phyloP scores from a whole-genome alignment of 2,329 filamentous ascomycete species.

The Colletotrichum melonis region DNA sequence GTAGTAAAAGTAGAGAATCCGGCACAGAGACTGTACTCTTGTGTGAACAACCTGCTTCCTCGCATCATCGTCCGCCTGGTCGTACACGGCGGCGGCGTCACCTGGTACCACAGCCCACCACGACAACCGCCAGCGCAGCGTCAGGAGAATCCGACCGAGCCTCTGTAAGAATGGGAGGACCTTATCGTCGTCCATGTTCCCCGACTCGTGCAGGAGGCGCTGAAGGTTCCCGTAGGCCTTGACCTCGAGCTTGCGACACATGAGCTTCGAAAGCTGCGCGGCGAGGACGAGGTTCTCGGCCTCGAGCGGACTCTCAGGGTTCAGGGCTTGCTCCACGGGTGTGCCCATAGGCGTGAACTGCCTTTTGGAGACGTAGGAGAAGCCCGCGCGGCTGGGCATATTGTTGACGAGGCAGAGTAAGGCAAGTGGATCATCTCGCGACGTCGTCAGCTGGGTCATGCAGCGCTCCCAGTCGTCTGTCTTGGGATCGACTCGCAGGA shows the following conservation, averaged over 20 bases:
- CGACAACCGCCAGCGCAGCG: conserved; percentile 55
- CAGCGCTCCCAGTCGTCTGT: conserved; percentile 50
- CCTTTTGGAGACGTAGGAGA: conserved; percentile 48
- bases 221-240: conserved; percentile 56
- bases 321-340: conserved; percentile 47
- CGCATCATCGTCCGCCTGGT: conserved; percentile 44
- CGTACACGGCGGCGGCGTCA: conserved; percentile 41
- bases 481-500: conserved; percentile 40
- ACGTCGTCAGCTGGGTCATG: conserved; percentile 49
- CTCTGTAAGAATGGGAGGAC: conserved; percentile 39
- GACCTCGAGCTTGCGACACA: conserved; percentile 57
- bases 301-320: conserved; percentile 46
- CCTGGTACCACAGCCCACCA: conserved; percentile 55
- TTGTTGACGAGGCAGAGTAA: conserved; percentile 55
- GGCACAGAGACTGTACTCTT: conserved; percentile 52
- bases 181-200: conserved; percentile 38
- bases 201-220: conserved; percentile 38
- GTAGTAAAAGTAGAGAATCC: conserved; percentile 58
- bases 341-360: background rate
- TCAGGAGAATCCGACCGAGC: conserved; percentile 43
- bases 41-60: conserved; percentile 51
- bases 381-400: conserved; percentile 57
- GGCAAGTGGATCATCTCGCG: conserved; percentile 50
- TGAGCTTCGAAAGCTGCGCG: conserved; percentile 55
- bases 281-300: conserved; percentile 53